phyloP scores from a whole-genome alignment of 1,284 basidiomycete genomes.

The Tilletia caries region DNA sequence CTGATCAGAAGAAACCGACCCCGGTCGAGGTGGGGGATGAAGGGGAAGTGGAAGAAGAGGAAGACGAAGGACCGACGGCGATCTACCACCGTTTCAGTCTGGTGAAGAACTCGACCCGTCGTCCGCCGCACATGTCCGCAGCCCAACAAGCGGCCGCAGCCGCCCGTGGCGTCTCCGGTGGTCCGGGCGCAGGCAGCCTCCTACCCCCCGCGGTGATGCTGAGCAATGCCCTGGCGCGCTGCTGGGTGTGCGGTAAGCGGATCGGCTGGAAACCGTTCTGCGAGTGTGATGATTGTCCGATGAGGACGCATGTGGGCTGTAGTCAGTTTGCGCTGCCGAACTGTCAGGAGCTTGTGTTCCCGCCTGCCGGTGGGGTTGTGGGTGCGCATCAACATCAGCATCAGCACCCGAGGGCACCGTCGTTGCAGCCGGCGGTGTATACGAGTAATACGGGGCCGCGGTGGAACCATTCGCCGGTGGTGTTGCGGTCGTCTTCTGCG shows the following conservation, averaged over 20 bases:
- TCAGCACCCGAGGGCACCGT: neutral
- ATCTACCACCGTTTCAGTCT: slow-evolving; percentile 46
- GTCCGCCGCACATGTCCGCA: slow-evolving; percentile 23
- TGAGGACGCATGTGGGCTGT: slow-evolving; percentile 43
- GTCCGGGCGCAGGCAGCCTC: slow-evolving; percentile 26
- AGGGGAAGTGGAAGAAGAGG: neutral
- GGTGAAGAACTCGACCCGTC: slow-evolving; percentile 44
- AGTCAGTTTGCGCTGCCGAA: slow-evolving; percentile 41
- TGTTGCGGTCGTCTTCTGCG: neutral
- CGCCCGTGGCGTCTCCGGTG: slow-evolving; percentile 18
- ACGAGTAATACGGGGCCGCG: neutral
- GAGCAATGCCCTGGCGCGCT: slow-evolving; percentile 44
- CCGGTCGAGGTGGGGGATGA: neutral
- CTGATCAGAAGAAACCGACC: neutral
- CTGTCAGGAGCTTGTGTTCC: slow-evolving; percentile 28
- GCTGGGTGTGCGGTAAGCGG: slow-evolving; percentile 42
- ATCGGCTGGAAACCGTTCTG: slow-evolving; percentile 48
- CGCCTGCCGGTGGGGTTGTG: neutral
- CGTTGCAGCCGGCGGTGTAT: slow-evolving; percentile 1
- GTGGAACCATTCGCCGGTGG: neutral
- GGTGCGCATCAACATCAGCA: neutral
- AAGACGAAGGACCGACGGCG: slow-evolving; percentile 20
- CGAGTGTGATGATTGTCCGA: slow-evolving; percentile 50
- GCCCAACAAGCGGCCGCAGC: slow-evolving; percentile 23
- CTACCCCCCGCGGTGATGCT: slow-evolving; percentile 47